Base-by-base conservation (phyloP, 495 filamentous ascomycete genomes). In the Penicillium atrosanguineum region DNA sequence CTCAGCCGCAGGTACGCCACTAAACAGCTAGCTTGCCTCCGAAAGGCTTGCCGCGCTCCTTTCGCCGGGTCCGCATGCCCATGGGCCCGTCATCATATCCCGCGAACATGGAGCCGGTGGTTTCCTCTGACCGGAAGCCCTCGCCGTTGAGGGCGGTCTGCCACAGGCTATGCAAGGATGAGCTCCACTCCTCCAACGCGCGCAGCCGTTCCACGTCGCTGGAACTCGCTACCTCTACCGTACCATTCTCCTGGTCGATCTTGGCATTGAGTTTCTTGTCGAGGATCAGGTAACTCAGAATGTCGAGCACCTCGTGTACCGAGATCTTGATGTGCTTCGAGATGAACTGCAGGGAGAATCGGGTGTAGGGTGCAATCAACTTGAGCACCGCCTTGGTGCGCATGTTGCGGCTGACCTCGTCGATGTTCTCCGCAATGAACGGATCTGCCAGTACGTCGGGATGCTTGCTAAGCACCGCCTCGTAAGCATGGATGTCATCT, bases 371-470 rank as follows among this genome's bases (percentile, higher is more conserved):
- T 6, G 91, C 90, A 48, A 97, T 94, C 37, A 98, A 70, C 72
- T 96, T 97, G 28, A 96, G 74, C 3, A 98, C 85, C 1, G 90
- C 94, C 72, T 95, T 96, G 53, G 92, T 97, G 31, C 94, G 90
- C 85, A 98, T 94, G 72, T 95, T 97, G 14, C 94, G 90, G 44
- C 94, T 98, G 50, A 98, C 94, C 70, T 97, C 94, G 72, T 97
- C 94, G 56, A 98, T 98, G 67, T 98, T 97, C 75, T 97, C 94
- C 21, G 94, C 91, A 58, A 98, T 98, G 78, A 97, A 98, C 0
- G 91, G 87, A 64, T 98, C 94, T 6, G 85, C 84, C 41, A 97
- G 72, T 14, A 98, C 84, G 53, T 98, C 94, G 52, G 84, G 87
- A 71, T 97, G 91, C 60, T 86, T 87, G 65, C 90, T 84, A 18